A percentile compares a stretch with the other conserved stretches of the same genome.
Conservation (phyloP, 495 filamentous ascomycete genomes). For the Ascodesmis nigricans region DNA sequence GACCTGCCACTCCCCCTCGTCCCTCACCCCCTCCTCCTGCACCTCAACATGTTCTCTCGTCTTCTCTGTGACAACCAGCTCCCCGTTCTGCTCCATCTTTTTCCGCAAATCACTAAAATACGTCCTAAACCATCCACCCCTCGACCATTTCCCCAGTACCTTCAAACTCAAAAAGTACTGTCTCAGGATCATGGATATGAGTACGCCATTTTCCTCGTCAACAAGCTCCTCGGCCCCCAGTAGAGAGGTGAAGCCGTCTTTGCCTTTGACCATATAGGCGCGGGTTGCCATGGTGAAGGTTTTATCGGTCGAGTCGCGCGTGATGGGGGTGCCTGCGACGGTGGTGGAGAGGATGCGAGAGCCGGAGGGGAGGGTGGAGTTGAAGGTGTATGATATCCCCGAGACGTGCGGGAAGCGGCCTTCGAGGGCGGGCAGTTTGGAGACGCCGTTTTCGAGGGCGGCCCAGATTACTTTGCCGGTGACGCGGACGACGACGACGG, state of each 20-base stretch:
- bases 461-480: constrained; percentile 43
- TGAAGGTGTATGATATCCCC: constrained; percentile 49
- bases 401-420: constrained; percentile 63
- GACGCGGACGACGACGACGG: constrained; percentile 52
- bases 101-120: constrained; percentile 7
- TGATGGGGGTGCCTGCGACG: constrained; percentile 36
- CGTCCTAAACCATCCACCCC: constrained; percentile 30
- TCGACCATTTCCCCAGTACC: constrained; percentile 50
- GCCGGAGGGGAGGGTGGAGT: constrained; percentile 34
- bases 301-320: constrained; percentile 31
- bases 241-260: constrained; percentile 61
- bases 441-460: constrained; percentile 65
- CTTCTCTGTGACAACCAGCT: constrained; percentile 33
- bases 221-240: constrained; percentile 61
- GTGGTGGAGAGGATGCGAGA: constrained; percentile 40
- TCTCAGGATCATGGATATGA: constrained; percentile 63
- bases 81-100: constrained; percentile 37
- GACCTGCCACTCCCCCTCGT: too few relatives aligned
- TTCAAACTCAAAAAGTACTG: constrained; percentile 78
- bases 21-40: constrained; percentile 27
- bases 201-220: constrained; percentile 60
- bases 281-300: constrained; percentile 51
- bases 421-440: constrained; percentile 59
- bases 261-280: constrained; percentile 48
- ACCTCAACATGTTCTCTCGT: constrained; percentile 20